Evolutionary conservation across 805 yeast species (phyloP).

Genomic region (Yamadazyma insecticola): DNA sequence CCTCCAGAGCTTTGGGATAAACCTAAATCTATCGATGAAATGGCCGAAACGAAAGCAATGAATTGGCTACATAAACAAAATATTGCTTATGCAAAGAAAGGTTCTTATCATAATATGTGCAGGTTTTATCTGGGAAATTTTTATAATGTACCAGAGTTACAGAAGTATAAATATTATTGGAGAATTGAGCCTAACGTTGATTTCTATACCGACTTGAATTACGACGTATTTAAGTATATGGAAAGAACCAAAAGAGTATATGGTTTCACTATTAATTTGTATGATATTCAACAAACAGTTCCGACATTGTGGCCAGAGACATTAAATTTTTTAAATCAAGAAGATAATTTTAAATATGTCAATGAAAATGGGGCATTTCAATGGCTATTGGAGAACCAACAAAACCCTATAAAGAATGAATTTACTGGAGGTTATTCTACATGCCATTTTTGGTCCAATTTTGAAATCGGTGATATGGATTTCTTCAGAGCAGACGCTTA

Average conservation of each 20-base stretch:
- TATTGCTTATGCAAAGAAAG: conserved; percentile 56
- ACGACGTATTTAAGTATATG: conserved; percentile 76
- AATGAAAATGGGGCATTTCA: conserved; percentile 47
- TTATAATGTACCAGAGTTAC: conserved; percentile 58
- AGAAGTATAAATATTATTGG: conserved; percentile 70
- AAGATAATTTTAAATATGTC: conserved; percentile 54
- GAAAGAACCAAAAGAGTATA: conserved; percentile 61
- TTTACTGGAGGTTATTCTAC: conserved; percentile 50
- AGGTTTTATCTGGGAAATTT: conserved; percentile 67
- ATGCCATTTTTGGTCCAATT: conserved; percentile 90
- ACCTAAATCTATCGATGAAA: conserved; percentile 52
- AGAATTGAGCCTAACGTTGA: conserved; percentile 72
- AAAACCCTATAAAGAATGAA: conserved; percentile 42
- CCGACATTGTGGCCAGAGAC: conserved; percentile 68
- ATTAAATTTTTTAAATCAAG: conserved; percentile 47
- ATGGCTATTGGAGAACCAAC: conserved; percentile 48
- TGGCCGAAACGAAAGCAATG: conserved; percentile 37
- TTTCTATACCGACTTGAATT: conserved; percentile 64
- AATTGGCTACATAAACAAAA: conserved; percentile 34
- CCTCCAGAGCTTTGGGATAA: conserved; percentile 49
- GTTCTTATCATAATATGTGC: conserved; percentile 81
- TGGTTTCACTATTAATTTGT: conserved; percentile 67
- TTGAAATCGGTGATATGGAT: conserved; percentile 82
- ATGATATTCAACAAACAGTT: conserved; percentile 66
- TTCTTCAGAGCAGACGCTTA: conserved; percentile 71